Evolutionary conservation across 2,329 filamentous ascomycete species (phyloP).

Genomic region (Sporothrix inflata): DNA sequence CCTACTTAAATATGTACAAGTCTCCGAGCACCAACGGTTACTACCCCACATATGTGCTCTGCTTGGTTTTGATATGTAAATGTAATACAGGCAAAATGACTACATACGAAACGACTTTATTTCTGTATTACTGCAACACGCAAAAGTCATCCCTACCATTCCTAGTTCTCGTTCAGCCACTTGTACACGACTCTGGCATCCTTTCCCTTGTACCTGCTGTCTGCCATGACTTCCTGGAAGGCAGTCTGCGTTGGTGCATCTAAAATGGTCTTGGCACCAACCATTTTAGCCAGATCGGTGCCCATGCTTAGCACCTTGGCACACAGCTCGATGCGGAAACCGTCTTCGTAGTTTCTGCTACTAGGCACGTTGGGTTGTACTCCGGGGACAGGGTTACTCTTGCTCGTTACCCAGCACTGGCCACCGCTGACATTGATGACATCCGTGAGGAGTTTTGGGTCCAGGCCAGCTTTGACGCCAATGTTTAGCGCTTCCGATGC

Average conservation of each 20-base stretch:
- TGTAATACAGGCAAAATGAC: too few relatives aligned
- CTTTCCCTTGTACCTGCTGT: conserved; percentile 13
- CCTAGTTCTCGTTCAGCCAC: conserved; percentile 12
- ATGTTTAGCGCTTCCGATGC: conserved; percentile 16
- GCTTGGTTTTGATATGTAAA: too few relatives aligned
- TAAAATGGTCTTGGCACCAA: conserved; percentile 1
- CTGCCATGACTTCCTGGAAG: background rate
- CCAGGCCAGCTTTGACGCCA: conserved; percentile 7
- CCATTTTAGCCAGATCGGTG: conserved; percentile 7
- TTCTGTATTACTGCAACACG: background rate
- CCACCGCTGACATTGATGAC: conserved; percentile 18
- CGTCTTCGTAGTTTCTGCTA: conserved; percentile 8
- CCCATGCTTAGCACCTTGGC: conserved; percentile 14
- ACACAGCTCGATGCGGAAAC: conserved; percentile 20
- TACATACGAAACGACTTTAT: background rate
- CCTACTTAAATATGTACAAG: too few relatives aligned
- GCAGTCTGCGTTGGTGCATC: background rate
- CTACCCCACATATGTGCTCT: too few relatives aligned
- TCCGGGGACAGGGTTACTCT: conserved; percentile 15
- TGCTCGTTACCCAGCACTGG: conserved; percentile 20
- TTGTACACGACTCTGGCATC: conserved; percentile 19
- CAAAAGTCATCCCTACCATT: background rate
- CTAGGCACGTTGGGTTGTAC: conserved; percentile 15
- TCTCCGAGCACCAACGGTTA: too few relatives aligned
- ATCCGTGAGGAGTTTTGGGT: conserved; percentile 9